A percentile compares a stretch with the other conserved stretches of the same genome.
Conservation (phyloP, 106 monocot species). For the Xerophyta viscosa region DNA sequence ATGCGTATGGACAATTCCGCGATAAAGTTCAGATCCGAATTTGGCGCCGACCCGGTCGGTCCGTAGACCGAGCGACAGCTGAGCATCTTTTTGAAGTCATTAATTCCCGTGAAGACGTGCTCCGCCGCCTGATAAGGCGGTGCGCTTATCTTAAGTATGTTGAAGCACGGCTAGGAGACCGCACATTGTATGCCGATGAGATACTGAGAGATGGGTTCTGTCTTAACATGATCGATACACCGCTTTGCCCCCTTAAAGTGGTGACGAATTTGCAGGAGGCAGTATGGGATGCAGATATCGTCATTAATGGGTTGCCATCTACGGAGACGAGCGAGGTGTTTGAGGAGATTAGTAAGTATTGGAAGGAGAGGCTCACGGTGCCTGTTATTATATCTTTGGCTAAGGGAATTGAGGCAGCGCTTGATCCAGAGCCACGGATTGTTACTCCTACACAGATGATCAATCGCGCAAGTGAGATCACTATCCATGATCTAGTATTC, state of each 20-base stretch:
- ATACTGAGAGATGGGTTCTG: slow-evolving; percentile 87
- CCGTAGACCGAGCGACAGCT: slow-evolving; percentile 64
- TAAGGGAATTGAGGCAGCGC: slow-evolving; percentile 77
- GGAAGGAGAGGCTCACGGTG: slow-evolving; percentile 71
- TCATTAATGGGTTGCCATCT: slow-evolving; percentile 81
- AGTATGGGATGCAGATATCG: slow-evolving; percentile 93
- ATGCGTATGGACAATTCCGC: slow-evolving; percentile 61
- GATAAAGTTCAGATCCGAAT: slow-evolving; percentile 75
- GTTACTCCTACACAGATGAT: slow-evolving; percentile 95
- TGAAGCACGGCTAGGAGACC: slow-evolving; percentile 69
- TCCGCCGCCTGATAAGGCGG: slow-evolving; percentile 54
- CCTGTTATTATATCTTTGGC: slow-evolving; percentile 73
- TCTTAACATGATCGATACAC: slow-evolving; percentile 91
- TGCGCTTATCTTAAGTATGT: slow-evolving; percentile 89
- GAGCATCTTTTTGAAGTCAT: slow-evolving; percentile 93
- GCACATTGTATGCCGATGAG: slow-evolving; percentile 75
- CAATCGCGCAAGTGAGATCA: slow-evolving; percentile 70
- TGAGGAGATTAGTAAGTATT: slow-evolving; percentile 72
- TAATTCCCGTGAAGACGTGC: slow-evolving; percentile 73
- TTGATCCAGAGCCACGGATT: slow-evolving; percentile 70
- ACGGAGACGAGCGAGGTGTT: slow-evolving; percentile 81
- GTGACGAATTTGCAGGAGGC: slow-evolving; percentile 94
- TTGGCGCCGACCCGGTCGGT: slow-evolving; percentile 62
- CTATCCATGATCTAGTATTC: too few species aligned
- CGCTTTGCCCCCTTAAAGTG: slow-evolving; percentile 80